Base-by-base conservation (phyloP, 495 filamentous ascomycete genomes). In the Tuber calosporum region DNA sequence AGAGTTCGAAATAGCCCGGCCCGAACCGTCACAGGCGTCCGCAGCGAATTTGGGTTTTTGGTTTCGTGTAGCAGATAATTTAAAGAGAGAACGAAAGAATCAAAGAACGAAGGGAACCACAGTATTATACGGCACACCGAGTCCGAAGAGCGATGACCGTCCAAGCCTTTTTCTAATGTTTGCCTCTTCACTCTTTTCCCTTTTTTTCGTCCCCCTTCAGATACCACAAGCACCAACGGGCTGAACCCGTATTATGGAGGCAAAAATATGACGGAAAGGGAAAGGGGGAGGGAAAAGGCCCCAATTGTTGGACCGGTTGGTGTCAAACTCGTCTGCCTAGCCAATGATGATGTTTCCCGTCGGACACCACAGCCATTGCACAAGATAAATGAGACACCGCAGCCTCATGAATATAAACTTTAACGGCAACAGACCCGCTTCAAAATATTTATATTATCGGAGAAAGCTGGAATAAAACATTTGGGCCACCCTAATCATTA, bases 161-260 rank as follows among this genome's bases (percentile, higher is more conserved):
- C 11, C 9, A 34, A n/a, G 22, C 45, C 26, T 30, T 62, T 62
- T 34, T 62, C 53, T 30, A 62, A 62, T 34, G 26, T 62, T 62
- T 62, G 53, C 26, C 53, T 62, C 53, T 62, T 62, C 53, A 17
- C 53, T 62, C 53, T 34, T 62, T 62, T 62, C 53, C 26, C 53
- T 62, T 62, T 30, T 62, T 62, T 30, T 19, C 13, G n/a, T 5
- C 13, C 26, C 53, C 26, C 53, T 5, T 17, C 53, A 34, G 26
- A 1, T 58, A 34, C 17, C n/a, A n/a, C n/a, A n/a, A n/a, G 53
- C 53, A 34, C 53, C 13, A 62, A 34, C 26, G 26, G 11, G 13
- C 53, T 62, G 53, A 62, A 19, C 26, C 53, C 53, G 26, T 19
- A 62, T 62, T 62, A 62, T 13, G 53, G 53, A 30, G 53, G 53